Percentiles rank a stretch among this genome's conserved stretches.
Conservation (phyloP, 371 early-diverging fungal species). For the Mucor saturninus region DNA sequence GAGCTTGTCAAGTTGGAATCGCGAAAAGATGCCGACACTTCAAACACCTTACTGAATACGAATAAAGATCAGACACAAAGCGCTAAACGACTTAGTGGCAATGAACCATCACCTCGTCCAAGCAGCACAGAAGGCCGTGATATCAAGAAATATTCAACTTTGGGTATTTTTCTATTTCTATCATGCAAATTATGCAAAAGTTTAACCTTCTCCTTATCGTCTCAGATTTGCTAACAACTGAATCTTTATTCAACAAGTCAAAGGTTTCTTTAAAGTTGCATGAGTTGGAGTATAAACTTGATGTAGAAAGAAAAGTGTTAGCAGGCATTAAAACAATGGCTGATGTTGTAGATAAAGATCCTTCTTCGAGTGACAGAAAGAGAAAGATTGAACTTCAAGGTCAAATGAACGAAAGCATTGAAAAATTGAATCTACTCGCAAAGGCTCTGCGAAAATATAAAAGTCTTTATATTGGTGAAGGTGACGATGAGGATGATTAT, state of each 20-base stretch:
- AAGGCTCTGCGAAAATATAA: conserved; percentile 86
- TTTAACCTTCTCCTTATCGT: not conserved
- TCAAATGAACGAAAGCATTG: conserved; percentile 77
- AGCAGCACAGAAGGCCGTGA: conserved; percentile 23
- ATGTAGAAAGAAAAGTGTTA: conserved; percentile 89
- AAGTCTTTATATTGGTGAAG: conserved; percentile 76
- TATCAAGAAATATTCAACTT: conserved; percentile 45
- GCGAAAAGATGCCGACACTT: conserved; percentile 9
- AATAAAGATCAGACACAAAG: not conserved
- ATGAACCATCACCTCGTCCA: conserved; percentile 28
- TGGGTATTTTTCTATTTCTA: conserved; percentile 31
- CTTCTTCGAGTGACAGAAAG: conserved; percentile 54
- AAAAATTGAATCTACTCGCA: conserved; percentile 80
- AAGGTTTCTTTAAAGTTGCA: conserved; percentile 88
- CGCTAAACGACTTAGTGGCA: not conserved
- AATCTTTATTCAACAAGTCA: conserved; percentile 78
- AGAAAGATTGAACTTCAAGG: conserved; percentile 67
- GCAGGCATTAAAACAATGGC: conserved; percentile 74
- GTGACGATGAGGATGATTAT: conserved; percentile 71
- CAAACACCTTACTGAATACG: not conserved
- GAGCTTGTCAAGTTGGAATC: conserved; percentile 55
- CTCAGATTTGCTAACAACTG: conserved; percentile 72
- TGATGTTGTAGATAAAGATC: conserved; percentile 51
- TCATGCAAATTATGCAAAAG: not conserved
- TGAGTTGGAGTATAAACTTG: conserved; percentile 86